These are phyloP conservation scores for Solanum bukasovii DNA, from an alignment of 257 asterid species.

Conservation along the genomic window DNA sequence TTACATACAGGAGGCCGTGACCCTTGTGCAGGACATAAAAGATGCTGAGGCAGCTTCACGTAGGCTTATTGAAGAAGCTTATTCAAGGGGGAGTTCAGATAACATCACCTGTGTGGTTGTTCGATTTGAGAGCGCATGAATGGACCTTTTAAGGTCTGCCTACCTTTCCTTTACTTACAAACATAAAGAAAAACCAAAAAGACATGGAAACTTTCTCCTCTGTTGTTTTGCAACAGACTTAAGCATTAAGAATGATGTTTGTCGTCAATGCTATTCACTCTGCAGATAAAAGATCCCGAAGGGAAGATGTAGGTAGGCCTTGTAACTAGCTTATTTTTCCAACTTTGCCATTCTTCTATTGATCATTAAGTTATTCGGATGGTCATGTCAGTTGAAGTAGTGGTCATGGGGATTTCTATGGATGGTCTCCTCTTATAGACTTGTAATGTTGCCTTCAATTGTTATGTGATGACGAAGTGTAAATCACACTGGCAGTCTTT, in stretches of 20 bases:
- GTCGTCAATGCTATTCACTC: not conserved
- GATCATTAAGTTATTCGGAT: not conserved
- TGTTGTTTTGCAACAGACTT: not conserved
- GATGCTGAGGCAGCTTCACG: conserved; percentile 66
- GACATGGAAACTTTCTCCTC: not conserved
- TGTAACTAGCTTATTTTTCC: not conserved
- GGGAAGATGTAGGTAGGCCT: not conserved
- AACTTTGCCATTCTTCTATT: not conserved
- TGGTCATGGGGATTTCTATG: not conserved
- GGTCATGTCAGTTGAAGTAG: not conserved
- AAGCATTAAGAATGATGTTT: not conserved
- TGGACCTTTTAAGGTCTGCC: conserved; percentile 1
- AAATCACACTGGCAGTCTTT: not conserved
- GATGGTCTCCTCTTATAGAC: not conserved
- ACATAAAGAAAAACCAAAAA: not conserved
- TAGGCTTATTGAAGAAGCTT: conserved; percentile 59
- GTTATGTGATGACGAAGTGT: not conserved
- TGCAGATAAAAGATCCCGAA: not conserved
- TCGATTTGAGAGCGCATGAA: conserved; percentile 37
- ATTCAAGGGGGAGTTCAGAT: conserved; percentile 56
- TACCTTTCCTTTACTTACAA: not conserved
- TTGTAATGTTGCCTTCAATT: not conserved
- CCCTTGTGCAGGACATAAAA: conserved; percentile 42
- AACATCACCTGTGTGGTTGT: conserved; percentile 72
- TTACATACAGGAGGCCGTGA: conserved; percentile 52